Base-by-base conservation (phyloP, 1,284 basidiomycete species). In the Naganishia albida region DNA sequence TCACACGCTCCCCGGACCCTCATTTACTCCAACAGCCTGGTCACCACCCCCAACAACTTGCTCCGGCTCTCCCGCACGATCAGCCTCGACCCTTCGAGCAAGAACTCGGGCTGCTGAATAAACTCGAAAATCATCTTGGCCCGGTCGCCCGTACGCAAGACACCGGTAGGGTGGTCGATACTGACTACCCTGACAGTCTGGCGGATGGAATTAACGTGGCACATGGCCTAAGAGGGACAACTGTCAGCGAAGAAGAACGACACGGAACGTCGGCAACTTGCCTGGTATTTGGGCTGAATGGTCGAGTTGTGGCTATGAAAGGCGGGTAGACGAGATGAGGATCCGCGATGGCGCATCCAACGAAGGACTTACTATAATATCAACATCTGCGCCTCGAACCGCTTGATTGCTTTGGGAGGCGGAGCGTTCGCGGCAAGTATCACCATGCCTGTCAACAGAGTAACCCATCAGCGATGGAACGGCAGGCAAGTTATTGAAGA, bases 11-110 rank as follows among this genome's bases (percentile, higher is more conserved):
- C 34, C 34, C 34, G 10, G 6, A 34, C 34, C 34, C 34, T 34
- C 34, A 4, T 10, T 67, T 93, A 84, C 90, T 93, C 72, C 15
- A 67, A 30, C 15, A 56, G 49, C 43, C 42, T 25, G 30, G 66
- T 67, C 26, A 67, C 66, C 15, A 67, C 66, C 8, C 66, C 66
- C 26, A 67, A 25, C 60, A 89, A 91, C 83, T 94, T 95, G 1
- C 92, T 94, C 81, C 91, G 92, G 6, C 92, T 93, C 78, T 96
- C 93, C 54, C 93, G 83, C 76, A 95, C 91, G 18, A 96, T 79
- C 34, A 96, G 82, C 76, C 93, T 90, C 86, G 92, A 91, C 8
- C 93, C 93, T 71, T 88, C 87, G 77, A 93, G 93, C 71, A 96
- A 82, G 75, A 87, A 94, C 80, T 96, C 93, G 1, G 91, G 89